These are phyloP conservation scores for Chrysanthemum lavandulifolium DNA, from an alignment of 129 eudicot species.

Conservation along the genomic window DNA sequence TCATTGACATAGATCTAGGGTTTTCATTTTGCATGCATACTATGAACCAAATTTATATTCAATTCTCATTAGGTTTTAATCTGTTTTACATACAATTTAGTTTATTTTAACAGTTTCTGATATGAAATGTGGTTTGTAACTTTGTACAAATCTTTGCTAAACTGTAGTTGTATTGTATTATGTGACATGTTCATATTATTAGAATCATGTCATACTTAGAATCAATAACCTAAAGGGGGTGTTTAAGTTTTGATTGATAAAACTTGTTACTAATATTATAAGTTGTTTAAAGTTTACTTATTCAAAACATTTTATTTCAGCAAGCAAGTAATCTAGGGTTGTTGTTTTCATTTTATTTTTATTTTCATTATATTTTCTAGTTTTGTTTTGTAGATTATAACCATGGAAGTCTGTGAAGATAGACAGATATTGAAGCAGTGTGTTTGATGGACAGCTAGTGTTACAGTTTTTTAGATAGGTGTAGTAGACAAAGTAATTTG, in stretches of 20 bases:
- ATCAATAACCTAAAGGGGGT: background rate
- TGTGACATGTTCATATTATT: too few relatives aligned
- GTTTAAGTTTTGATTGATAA: too few relatives aligned
- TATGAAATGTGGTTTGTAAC: too few relatives aligned
- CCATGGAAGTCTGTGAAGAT: conserved; percentile 29
- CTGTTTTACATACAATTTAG: background rate
- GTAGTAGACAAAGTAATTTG: conserved; percentile 31
- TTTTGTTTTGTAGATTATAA: background rate
- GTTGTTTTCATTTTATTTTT: background rate
- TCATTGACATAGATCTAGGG: conserved; percentile 36
- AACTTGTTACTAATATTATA: too few relatives aligned
- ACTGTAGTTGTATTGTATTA: too few relatives aligned
- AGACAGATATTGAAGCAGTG: conserved; percentile 10
- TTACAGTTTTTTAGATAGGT: conserved; percentile 24
- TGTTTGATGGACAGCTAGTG: conserved; percentile 32
- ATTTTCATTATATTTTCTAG: background rate
- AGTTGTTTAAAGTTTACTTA: too few relatives aligned
- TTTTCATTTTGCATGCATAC: conserved; percentile 31
- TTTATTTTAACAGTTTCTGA: background rate
- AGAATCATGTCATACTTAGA: background rate
- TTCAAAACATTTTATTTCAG: too few relatives aligned
- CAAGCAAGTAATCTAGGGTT: too few relatives aligned
- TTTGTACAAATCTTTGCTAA: too few relatives aligned
- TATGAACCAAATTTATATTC: background rate
- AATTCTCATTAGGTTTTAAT: conserved; percentile 6